Evolutionary conservation across 345 rosid genomes (phyloP).

Genomic region (Turritis glabra): DNA sequence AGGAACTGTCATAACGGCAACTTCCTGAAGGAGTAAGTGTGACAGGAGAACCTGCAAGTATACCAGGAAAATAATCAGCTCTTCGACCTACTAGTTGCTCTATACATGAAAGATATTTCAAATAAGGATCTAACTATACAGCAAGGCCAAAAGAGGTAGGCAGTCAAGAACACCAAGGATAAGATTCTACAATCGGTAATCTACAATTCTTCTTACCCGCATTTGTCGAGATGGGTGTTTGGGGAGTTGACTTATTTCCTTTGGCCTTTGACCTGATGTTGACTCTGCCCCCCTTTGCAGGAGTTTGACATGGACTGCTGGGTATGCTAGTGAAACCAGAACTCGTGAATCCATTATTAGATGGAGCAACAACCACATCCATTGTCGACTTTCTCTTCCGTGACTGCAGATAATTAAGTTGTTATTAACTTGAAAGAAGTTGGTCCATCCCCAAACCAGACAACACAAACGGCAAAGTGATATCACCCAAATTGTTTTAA

Average conservation of each 20-base stretch:
- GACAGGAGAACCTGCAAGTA: constrained; percentile 71
- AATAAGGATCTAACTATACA: neutral
- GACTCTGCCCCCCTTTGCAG: constrained; percentile 69
- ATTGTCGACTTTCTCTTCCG: constrained; percentile 58
- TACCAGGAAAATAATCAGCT: constrained; percentile 33
- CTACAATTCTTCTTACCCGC: constrained; percentile 50
- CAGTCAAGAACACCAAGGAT: neutral
- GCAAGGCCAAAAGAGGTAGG: neutral
- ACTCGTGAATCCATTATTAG: constrained; percentile 46
- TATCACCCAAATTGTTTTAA: neutral
- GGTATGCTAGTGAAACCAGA: constrained; percentile 50
- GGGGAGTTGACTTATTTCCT: constrained; percentile 61
- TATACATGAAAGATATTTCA: neutral
- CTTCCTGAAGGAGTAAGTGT: constrained; percentile 78
- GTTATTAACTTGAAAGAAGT: constrained; percentile 22
- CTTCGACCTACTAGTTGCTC: neutral
- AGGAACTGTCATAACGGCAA: constrained; percentile 96
- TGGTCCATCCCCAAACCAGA: too few species aligned
- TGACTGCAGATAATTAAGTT: constrained; percentile 44
- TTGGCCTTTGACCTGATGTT: constrained; percentile 62
- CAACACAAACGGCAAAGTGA: too few species aligned
- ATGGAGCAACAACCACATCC: constrained; percentile 45
- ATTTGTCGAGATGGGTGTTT: constrained; percentile 72
- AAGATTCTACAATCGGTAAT: neutral
- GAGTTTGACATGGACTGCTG: constrained; percentile 65